These are phyloP conservation scores for Hevea brasiliensis DNA, from an alignment of 345 rosid species.

Conservation along the genomic window DNA sequence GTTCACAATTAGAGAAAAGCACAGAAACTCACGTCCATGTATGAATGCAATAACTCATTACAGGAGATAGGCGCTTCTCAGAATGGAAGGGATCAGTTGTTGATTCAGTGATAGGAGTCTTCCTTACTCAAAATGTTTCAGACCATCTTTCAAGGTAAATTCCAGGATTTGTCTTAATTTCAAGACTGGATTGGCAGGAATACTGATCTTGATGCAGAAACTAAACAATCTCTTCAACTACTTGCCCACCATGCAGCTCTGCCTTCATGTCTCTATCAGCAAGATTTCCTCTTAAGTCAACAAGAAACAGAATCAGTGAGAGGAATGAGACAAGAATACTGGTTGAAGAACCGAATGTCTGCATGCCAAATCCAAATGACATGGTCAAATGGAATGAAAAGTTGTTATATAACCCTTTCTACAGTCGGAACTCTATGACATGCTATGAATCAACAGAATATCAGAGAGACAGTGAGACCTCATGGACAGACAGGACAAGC, in stretches of 20 bases:
- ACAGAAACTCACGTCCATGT: constrained; percentile 8
- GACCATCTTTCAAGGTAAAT: constrained; percentile 95
- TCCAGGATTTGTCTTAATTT: constrained; percentile 9
- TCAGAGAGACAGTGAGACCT: constrained; percentile 34
- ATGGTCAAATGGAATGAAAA: constrained; percentile 45
- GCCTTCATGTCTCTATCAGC: constrained; percentile 92
- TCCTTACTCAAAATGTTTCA: constrained; percentile 92
- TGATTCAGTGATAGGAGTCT: constrained; percentile 95
- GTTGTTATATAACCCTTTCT: constrained; percentile 25
- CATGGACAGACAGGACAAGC: constrained; percentile 44
- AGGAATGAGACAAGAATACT: constrained; percentile 29
- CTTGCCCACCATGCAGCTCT: constrained; percentile 60
- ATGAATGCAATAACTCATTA: no score
- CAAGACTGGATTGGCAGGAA: constrained; percentile 3
- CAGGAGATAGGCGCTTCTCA: constrained; percentile 98
- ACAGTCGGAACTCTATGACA: constrained; percentile 40
- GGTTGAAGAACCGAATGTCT: constrained; percentile 62
- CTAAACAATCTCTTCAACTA: constrained; percentile 17
- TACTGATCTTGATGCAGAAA: constrained; percentile 15
- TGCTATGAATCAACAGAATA: constrained; percentile 38
- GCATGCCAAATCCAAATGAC: constrained; percentile 36
- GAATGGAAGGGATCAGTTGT: constrained; percentile 98
- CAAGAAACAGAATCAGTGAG: constrained; percentile 25
- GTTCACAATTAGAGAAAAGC: background rate
- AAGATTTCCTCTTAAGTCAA: constrained; percentile 62